Percentiles rank a stretch among this genome's conserved stretches.
Evolutionary conservation across 441 rosid species (phyloP).

Genomic region (Jatropha podagrica): DNA sequence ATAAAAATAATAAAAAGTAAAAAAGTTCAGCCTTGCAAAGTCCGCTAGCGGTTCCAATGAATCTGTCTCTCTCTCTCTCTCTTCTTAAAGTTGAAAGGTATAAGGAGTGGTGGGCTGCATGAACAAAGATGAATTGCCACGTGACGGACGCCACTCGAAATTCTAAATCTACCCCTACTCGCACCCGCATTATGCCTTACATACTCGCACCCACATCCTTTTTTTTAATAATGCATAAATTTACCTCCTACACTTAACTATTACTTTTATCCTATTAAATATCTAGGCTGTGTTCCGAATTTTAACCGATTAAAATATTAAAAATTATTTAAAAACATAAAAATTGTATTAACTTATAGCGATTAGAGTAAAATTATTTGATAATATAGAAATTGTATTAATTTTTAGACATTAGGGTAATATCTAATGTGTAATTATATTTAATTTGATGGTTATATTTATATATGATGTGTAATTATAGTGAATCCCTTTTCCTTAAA

Average conservation of each 20-base stretch:
- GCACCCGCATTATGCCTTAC: not conserved
- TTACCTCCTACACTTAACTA: no score
- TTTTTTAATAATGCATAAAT: no score
- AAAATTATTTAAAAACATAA: no score
- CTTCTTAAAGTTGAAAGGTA: constrained; percentile 17
- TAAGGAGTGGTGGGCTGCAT: constrained; percentile 32
- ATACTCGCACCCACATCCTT: no score
- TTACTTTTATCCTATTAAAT: no score
- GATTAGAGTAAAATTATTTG: no score
- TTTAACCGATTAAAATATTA: no score
- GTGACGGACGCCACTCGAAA: constrained; percentile 31
- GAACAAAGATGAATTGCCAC: constrained; percentile 38
- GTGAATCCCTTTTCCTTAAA: not conserved
- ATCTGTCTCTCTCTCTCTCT: constrained; percentile 11
- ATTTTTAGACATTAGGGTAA: no score
- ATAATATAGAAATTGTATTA: no score
- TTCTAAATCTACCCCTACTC: constrained; percentile 6
- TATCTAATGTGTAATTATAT: no score
- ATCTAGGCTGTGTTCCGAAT: no score
- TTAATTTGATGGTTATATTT: not conserved
- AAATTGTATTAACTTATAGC: no score
- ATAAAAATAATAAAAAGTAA: not conserved
- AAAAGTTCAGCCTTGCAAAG: constrained; percentile 2
- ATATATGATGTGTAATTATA: not conserved
- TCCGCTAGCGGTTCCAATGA: constrained; percentile 9